phyloP scores from a whole-genome alignment of 345 rosid genomes.

The Crucihimalaya himalaica region DNA sequence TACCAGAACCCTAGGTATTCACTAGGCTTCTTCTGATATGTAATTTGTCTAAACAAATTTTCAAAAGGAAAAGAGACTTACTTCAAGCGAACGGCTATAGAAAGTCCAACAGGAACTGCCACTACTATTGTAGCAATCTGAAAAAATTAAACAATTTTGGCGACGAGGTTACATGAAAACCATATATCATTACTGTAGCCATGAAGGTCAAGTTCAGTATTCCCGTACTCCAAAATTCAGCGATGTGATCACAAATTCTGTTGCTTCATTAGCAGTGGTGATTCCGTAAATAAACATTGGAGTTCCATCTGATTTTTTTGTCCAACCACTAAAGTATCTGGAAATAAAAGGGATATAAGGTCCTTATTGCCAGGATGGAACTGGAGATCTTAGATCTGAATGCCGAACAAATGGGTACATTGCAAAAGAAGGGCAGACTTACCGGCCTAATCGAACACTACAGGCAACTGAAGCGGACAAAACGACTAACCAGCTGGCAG shows the following conservation, averaged over 20 bases:
- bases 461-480: conserved; percentile 58
- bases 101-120: conserved; percentile 91
- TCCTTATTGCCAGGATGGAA: conserved; percentile 2
- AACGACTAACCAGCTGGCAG: conserved; percentile 70
- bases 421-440: conserved; percentile 22
- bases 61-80: conserved; percentile 43
- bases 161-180: conserved; percentile 11
- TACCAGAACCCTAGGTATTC: not conserved
- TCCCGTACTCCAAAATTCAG: conserved; percentile 67
- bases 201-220: not conserved
- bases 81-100: conserved; percentile 85
- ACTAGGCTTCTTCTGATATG: not conserved
- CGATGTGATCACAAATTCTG: conserved; percentile 62
- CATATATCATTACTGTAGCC: not conserved
- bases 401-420: conserved; percentile 1
- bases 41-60: not conserved
- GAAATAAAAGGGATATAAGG: conserved; percentile 2
- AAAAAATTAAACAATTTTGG: conserved; percentile 35
- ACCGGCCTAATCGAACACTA: conserved; percentile 62
- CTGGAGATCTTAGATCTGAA: conserved; percentile 1
- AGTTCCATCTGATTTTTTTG: conserved; percentile 51
- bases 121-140: conserved; percentile 83
- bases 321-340: conserved; percentile 72
- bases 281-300: conserved; percentile 53
- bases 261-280: conserved; percentile 48